These are phyloP conservation scores for Gyrodon lividus DNA, from an alignment of 768 basidiomycete genomes.

Conservation along the genomic window DNA sequence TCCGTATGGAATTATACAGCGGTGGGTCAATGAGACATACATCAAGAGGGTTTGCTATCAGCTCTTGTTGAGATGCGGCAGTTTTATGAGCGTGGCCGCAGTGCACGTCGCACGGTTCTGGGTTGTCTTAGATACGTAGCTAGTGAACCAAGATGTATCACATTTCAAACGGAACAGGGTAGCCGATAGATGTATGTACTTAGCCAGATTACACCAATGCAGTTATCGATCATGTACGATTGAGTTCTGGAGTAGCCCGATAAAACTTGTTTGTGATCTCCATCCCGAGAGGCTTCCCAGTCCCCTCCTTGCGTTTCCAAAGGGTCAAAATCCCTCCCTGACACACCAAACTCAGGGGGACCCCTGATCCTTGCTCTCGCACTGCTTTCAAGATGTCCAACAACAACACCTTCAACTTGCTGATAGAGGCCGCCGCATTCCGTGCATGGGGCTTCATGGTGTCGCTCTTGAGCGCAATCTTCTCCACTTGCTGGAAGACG, in stretches of 20 bases:
- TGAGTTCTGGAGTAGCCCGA: not conserved
- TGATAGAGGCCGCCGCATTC: constrained; percentile 19
- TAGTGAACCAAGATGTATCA: too few relatives aligned
- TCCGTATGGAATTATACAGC: too few relatives aligned
- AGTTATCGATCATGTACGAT: too few relatives aligned
- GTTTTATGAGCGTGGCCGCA: too few relatives aligned
- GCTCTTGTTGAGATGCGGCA: too few relatives aligned
- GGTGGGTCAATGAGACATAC: too few relatives aligned
- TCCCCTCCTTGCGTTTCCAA: constrained; percentile 42
- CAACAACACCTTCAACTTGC: constrained; percentile 28
- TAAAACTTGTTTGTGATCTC: constrained; percentile 25
- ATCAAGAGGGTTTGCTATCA: too few relatives aligned
- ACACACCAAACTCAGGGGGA: constrained; percentile 56
- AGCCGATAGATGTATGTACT: too few relatives aligned
- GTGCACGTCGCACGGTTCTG: too few relatives aligned
- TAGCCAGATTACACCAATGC: too few relatives aligned
- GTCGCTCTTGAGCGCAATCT: constrained; percentile 38
- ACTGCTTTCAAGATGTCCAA: constrained; percentile 46
- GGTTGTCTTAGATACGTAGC: too few relatives aligned
- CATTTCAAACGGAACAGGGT: too few relatives aligned
- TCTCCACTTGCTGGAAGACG: constrained; percentile 48
- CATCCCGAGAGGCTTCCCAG: constrained; percentile 17
- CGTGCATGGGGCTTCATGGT: constrained; percentile 24
- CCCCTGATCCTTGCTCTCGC: constrained; percentile 49
- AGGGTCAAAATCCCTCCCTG: constrained; percentile 42